These are phyloP conservation scores for Akanthomyces lecanii DNA, from an alignment of 2,329 filamentous ascomycete genomes.

Conservation along the genomic window DNA sequence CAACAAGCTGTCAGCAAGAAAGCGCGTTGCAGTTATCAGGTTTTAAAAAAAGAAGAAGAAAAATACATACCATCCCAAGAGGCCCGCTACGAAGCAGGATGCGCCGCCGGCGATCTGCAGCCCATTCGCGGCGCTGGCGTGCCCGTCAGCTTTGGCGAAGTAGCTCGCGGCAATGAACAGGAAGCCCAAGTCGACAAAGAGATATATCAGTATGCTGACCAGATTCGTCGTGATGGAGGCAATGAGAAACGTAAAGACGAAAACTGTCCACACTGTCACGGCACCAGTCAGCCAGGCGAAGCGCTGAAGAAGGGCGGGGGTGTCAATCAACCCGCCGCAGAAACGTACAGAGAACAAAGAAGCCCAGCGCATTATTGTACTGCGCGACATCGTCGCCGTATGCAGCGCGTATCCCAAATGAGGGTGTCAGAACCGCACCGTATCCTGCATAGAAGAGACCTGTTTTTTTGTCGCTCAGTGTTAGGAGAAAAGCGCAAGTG, in stretches of 20 bases:
- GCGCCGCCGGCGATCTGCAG: conserved; percentile 25
- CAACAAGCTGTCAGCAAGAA: background rate
- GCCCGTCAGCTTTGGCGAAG: conserved; percentile 25
- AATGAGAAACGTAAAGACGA: conserved; percentile 24
- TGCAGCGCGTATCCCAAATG: conserved; percentile 24
- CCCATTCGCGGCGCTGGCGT: conserved; percentile 12
- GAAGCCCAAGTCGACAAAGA: conserved; percentile 24
- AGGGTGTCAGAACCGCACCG: conserved; percentile 24
- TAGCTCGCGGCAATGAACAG: conserved; percentile 24
- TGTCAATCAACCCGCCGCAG: background rate
- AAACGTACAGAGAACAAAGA: conserved; percentile 25
- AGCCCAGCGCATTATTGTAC: conserved; percentile 26
- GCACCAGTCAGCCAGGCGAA: background rate
- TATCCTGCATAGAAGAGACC: conserved; percentile 27
- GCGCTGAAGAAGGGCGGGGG: no score
- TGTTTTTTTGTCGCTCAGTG: background rate
- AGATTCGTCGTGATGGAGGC: conserved; percentile 25
- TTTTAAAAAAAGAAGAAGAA: background rate
- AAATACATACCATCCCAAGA: conserved; percentile 24
- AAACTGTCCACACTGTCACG: conserved; percentile 24
- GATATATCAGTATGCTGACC: conserved; percentile 25
- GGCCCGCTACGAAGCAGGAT: conserved; percentile 26
- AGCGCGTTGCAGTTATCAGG: background rate
- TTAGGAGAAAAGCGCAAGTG: background rate
- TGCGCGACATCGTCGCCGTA: conserved; percentile 24